These are phyloP conservation scores for Epichloe sylvatica DNA, from an alignment of 2,329 filamentous ascomycete species.

Conservation along the genomic window DNA sequence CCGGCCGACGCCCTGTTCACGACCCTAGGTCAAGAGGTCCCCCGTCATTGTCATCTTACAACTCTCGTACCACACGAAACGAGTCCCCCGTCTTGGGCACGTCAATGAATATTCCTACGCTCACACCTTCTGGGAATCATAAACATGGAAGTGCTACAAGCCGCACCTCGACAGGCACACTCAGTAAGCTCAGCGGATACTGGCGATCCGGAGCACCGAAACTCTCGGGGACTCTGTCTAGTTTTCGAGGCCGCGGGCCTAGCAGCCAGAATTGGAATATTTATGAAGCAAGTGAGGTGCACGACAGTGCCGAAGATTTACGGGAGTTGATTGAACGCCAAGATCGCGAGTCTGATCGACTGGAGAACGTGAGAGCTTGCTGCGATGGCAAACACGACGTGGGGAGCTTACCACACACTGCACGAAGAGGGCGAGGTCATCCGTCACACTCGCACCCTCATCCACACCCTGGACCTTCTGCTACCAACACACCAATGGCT, in stretches of 20 bases:
- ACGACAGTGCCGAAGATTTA: slow-evolving; percentile 73
- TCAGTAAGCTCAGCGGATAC: slow-evolving; percentile 47
- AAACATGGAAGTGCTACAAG: slow-evolving; percentile 15
- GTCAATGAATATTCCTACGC: slow-evolving; percentile 40
- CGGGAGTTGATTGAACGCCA: slow-evolving; percentile 66
- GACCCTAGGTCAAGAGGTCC: slow-evolving; percentile 38
- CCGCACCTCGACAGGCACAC: slow-evolving; percentile 29
- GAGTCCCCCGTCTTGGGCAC: slow-evolving; percentile 42
- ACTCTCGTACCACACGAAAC: slow-evolving; percentile 56
- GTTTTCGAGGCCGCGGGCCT: slow-evolving; percentile 37
- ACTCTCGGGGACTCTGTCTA: slow-evolving; percentile 36
- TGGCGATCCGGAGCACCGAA: slow-evolving; percentile 35
- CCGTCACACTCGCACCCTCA: slow-evolving; percentile 25
- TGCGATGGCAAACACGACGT: slow-evolving; percentile 92
- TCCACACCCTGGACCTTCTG: slow-evolving; percentile 22
- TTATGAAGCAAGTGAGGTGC: slow-evolving; percentile 48
- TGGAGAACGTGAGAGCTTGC: slow-evolving; percentile 93
- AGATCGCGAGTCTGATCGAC: slow-evolving; percentile 59
- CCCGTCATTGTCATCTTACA: slow-evolving; percentile 66
- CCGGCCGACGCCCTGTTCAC: slow-evolving; percentile 20
- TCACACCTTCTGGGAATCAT: slow-evolving; percentile 36
- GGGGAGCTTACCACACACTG: slow-evolving; percentile 37
- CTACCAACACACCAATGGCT: slow-evolving; percentile 21
- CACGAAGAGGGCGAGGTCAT: slow-evolving; percentile 31
- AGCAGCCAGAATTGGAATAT: slow-evolving; percentile 32